phyloP scores from a whole-genome alignment of 1,139 yeast species.

The Scheffersomyces segobiensis region DNA sequence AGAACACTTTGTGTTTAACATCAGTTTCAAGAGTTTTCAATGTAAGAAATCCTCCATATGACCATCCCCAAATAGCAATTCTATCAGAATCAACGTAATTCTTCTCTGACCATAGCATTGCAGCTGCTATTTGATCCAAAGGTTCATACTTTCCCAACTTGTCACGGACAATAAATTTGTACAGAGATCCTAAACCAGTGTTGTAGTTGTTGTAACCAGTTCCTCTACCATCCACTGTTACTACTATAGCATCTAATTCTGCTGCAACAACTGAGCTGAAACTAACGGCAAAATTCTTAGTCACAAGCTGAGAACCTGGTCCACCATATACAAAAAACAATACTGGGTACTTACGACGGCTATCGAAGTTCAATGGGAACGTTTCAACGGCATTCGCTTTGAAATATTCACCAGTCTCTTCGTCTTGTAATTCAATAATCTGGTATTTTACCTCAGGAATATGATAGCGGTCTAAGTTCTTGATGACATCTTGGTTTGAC shows the following conservation, averaged over 20 bases:
- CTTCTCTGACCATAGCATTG: conserved; percentile 54
- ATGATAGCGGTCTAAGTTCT: conserved; percentile 41
- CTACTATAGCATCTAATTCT: conserved; percentile 69
- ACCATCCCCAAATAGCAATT: conserved; percentile 83
- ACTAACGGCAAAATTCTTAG: conserved; percentile 51
- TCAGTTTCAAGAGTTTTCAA: conserved; percentile 73
- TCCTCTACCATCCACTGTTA: conserved; percentile 82
- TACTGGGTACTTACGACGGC: conserved; percentile 60
- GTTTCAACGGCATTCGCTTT: conserved; percentile 61
- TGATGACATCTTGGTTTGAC: conserved; percentile 44
- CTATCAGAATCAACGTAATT: conserved; percentile 57
- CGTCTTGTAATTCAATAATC: conserved; percentile 53
- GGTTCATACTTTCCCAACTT: conserved; percentile 69
- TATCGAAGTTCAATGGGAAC: conserved; percentile 61
- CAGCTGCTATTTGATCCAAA: conserved; percentile 69
- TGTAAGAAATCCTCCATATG: conserved; percentile 79
- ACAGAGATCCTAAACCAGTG: conserved; percentile 39
- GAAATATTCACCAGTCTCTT: conserved; percentile 35
- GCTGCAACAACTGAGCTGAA: conserved; percentile 70
- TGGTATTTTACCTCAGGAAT: conserved; percentile 50
- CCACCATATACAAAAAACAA: conserved; percentile 78
- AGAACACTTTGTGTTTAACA: conserved; percentile 54
- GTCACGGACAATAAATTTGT: conserved; percentile 65
- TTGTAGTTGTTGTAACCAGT: conserved; percentile 63
- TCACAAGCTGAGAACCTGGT: conserved; percentile 75